Conservation (phyloP, 441 rosid species). For the Aquilaria agallochum region DNA sequence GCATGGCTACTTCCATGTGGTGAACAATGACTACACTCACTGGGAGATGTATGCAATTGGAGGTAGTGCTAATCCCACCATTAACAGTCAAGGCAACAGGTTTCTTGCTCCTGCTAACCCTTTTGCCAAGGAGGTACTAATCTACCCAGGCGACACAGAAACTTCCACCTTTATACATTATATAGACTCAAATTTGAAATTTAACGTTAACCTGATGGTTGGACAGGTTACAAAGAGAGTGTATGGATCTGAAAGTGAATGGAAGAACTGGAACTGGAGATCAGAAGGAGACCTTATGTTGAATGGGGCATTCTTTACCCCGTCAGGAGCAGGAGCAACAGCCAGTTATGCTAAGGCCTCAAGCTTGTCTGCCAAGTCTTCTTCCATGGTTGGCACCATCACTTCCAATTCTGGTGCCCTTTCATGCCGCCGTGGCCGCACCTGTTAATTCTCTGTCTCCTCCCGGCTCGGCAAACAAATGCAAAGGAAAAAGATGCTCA, state of each 20-base stretch:
- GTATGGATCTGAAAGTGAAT: constrained; percentile 23
- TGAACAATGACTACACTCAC: constrained; percentile 68
- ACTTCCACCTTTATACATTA: neutral
- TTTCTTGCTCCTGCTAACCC: constrained; percentile 56
- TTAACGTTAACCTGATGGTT: neutral
- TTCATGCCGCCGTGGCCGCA: constrained; percentile 38
- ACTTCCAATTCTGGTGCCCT: constrained; percentile 55
- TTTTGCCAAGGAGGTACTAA: constrained; percentile 58
- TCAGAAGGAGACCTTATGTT: constrained; percentile 52
- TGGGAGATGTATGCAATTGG: constrained; percentile 80
- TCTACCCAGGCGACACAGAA: neutral
- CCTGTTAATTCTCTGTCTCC: constrained; percentile 27
- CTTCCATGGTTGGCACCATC: constrained; percentile 45
- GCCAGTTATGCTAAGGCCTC: constrained; percentile 61
- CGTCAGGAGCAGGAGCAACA: constrained; percentile 42
- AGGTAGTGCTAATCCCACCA: constrained; percentile 72
- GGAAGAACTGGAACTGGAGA: constrained; percentile 60
- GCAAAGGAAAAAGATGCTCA: constrained; percentile 15
- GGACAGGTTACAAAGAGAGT: constrained; percentile 64
- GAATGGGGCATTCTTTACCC: constrained; percentile 59
- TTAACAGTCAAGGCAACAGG: constrained; percentile 68
- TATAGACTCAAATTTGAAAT: neutral
- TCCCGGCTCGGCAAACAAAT: constrained; percentile 13
- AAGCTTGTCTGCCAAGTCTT: constrained; percentile 62
- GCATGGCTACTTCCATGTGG: constrained; percentile 68